Percentiles rank a stretch among this genome's conserved stretches.
Evolutionary conservation across 2,329 filamentous ascomycete species (phyloP).

Genomic region (Byssochlamys sp.): DNA sequence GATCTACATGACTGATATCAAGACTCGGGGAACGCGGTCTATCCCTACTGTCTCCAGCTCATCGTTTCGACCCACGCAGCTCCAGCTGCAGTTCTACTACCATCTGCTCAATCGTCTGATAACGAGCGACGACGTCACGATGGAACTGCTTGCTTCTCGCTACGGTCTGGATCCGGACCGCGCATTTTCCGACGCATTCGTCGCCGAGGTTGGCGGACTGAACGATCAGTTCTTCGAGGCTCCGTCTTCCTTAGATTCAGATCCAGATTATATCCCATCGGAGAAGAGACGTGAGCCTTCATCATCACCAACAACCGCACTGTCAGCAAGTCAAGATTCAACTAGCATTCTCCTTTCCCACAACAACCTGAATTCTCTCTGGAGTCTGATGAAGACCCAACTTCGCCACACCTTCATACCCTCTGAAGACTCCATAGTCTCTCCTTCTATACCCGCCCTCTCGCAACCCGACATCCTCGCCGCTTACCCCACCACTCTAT

Average conservation of each 20-base stretch:
- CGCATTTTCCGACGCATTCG: slow-evolving; percentile 67
- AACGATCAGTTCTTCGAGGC: slow-evolving; percentile 57
- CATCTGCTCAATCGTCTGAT: slow-evolving; percentile 65
- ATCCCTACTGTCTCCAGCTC: slow-evolving; percentile 52
- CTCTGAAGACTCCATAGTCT: slow-evolving; percentile 9
- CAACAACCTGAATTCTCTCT: slow-evolving; percentile 51
- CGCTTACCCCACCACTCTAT: slow-evolving; percentile 31
- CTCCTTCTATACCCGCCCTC: slow-evolving; percentile 22
- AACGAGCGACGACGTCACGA: slow-evolving; percentile 60
- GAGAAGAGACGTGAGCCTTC: neutral
- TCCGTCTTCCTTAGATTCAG: slow-evolving; percentile 22
- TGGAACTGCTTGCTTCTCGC: slow-evolving; percentile 57
- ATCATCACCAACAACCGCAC: slow-evolving; percentile 10
- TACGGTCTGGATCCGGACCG: slow-evolving; percentile 58
- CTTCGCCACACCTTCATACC: slow-evolving; percentile 44
- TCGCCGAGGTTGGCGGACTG: slow-evolving; percentile 61
- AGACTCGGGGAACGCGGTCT: slow-evolving; percentile 59
- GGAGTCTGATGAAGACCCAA: slow-evolving; percentile 55
- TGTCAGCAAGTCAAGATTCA: slow-evolving; percentile 33
- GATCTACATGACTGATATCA: slow-evolving; percentile 79
- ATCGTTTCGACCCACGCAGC: slow-evolving; percentile 62
- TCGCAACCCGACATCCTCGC: slow-evolving; percentile 26
- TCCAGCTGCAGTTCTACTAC: slow-evolving; percentile 86
- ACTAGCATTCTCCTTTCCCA: slow-evolving; percentile 47
- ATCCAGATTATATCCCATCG: slow-evolving; percentile 15